These are phyloP conservation scores for Daedaleopsis nitida DNA, from an alignment of 768 basidiomycete species.

Conservation along the genomic window DNA sequence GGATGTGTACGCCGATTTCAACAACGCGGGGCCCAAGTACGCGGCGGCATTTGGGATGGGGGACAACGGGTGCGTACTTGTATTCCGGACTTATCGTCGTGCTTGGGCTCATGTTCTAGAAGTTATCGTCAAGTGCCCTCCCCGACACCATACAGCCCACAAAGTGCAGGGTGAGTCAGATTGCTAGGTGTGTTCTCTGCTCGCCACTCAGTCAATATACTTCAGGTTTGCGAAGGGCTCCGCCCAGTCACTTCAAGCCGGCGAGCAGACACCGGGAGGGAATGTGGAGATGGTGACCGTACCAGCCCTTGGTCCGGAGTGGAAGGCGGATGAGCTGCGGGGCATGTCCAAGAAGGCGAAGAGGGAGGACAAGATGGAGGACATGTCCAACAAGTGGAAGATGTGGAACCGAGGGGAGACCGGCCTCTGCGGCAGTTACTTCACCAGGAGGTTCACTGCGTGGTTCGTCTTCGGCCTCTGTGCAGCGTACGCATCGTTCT, in stretches of 20 bases:
- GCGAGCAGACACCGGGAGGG: conserved; percentile 37
- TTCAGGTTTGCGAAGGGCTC: conserved; percentile 23
- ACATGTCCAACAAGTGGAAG: conserved; percentile 57
- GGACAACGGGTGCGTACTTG: conserved; percentile 40
- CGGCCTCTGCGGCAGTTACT: conserved; percentile 79
- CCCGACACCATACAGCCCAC: conserved; percentile 14
- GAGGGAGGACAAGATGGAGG: conserved; percentile 59
- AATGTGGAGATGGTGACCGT: conserved; percentile 91
- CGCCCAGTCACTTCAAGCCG: conserved; percentile 19
- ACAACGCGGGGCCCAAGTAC: conserved; percentile 81
- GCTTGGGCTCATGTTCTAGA: not conserved
- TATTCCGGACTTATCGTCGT: not conserved
- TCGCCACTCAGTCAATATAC: not conserved
- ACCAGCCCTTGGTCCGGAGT: conserved; percentile 89
- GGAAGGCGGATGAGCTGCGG: conserved; percentile 77
- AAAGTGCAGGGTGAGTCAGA: conserved; percentile 9
- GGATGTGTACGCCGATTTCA: conserved; percentile 90
- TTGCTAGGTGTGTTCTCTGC: not conserved
- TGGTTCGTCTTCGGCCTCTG: conserved; percentile 67
- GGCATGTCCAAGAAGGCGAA: conserved; percentile 74
- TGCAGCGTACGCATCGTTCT: conserved; percentile 47
- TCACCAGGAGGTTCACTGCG: conserved; percentile 72
- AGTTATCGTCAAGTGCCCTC: conserved; percentile 31
- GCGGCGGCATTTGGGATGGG: conserved; percentile 59
- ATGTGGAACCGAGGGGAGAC: conserved; percentile 78